Evolutionary conservation across 345 rosid genomes (phyloP).

Genomic region (Nephelium lappaceum): DNA sequence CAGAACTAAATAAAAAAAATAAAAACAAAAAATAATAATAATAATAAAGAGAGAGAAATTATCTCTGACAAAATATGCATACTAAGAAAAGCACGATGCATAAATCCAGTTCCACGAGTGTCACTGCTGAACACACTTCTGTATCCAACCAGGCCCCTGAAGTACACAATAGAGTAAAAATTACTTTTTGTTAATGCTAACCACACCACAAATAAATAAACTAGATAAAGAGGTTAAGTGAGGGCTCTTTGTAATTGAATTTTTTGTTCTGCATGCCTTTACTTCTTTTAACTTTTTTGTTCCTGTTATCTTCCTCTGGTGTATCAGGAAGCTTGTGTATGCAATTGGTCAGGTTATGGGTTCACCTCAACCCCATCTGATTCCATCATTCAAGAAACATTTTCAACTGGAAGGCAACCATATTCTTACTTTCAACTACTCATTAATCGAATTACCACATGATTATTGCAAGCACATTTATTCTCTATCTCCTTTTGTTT

Average conservation of each 20-base stretch:
- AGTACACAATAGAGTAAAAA: slow-evolving; percentile 14
- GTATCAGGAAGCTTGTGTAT: not conserved
- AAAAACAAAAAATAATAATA: not conserved
- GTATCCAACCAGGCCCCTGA: slow-evolving; percentile 97
- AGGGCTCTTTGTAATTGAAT: not conserved
- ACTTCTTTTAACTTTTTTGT: not conserved
- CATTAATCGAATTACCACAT: not conserved
- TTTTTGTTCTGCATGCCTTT: not conserved
- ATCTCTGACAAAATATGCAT: slow-evolving; percentile 34
- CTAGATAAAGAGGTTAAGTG: not conserved
- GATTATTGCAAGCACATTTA: not conserved
- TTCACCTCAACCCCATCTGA: not conserved
- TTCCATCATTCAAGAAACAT: not conserved
- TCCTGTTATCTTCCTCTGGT: not conserved
- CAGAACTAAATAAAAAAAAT: not conserved
- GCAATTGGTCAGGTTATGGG: not conserved
- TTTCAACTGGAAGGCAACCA: not conserved
- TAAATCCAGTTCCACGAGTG: slow-evolving; percentile 97
- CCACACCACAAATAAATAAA: not conserved
- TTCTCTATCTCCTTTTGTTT: not conserved
- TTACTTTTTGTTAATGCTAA: not conserved
- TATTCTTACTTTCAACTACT: not conserved
- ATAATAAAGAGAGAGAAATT: slow-evolving; percentile 8
- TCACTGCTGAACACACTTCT: slow-evolving; percentile 98
- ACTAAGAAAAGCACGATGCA: slow-evolving; percentile 98